Conservation (phyloP, 306 rosid species). For the Quercus cerris region DNA sequence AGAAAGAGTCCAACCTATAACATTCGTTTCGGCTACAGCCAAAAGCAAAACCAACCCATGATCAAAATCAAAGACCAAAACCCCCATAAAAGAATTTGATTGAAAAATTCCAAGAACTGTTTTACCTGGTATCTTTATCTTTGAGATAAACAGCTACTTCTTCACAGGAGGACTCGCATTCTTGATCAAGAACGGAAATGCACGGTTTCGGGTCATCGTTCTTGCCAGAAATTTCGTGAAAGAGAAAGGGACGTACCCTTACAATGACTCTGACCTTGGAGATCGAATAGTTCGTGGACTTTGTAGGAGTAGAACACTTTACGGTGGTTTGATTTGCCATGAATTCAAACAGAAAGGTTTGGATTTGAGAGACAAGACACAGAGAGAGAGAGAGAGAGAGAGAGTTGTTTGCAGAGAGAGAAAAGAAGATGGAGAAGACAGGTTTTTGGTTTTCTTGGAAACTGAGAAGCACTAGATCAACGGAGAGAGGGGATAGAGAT, state of each 20-base stretch:
- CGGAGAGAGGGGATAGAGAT: too few species aligned
- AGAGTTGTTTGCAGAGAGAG: too few species aligned
- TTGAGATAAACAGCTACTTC: slow-evolving; percentile 69
- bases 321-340: slow-evolving; percentile 30
- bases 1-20: slow-evolving; percentile 73
- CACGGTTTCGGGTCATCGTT: slow-evolving; percentile 40
- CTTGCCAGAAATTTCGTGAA: slow-evolving; percentile 36
- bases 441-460: background rate
- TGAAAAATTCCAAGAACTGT: background rate
- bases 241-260: slow-evolving; percentile 85
- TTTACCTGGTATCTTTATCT: slow-evolving; percentile 75
- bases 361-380: background rate
- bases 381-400: background rate
- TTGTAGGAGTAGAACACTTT: slow-evolving; percentile 32
- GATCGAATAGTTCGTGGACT: slow-evolving; percentile 25
- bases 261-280: slow-evolving; percentile 76
- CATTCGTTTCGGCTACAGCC: slow-evolving; percentile 73
- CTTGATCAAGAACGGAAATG: slow-evolving; percentile 47
- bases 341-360: slow-evolving; percentile 14
- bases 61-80: background rate
- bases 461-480: slow-evolving; percentile 5
- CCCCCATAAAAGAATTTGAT: background rate
- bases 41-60: background rate
- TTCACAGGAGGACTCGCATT: slow-evolving; percentile 14
- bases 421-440: background rate